Evolutionary conservation across 129 eudicot genomes (phyloP).

Genomic region (Sambucus nigra): DNA sequence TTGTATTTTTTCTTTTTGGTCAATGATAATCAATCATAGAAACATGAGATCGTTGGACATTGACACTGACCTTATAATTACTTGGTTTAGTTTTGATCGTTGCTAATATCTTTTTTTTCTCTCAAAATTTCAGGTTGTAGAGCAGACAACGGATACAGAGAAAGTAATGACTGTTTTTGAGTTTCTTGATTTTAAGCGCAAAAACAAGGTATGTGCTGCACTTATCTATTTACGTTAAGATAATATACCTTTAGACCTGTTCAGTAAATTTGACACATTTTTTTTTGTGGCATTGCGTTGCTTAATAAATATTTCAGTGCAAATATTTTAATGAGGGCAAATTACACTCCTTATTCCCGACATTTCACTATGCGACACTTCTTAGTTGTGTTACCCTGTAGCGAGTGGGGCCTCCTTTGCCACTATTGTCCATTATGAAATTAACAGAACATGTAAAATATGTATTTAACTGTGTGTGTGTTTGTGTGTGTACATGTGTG

Average conservation of each 20-base stretch:
- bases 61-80: neutral
- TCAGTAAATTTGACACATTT: neutral
- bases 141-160: conserved; percentile 73
- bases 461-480: no score
- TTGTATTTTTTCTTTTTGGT: neutral
- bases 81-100: neutral
- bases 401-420: no score
- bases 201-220: conserved; percentile 63
- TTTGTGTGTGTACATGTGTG: no score
- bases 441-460: no score
- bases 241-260: neutral
- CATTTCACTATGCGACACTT: no score
- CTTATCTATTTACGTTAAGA: neutral
- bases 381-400: no score
- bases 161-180: conserved; percentile 74
- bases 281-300: neutral
- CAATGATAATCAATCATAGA: neutral
- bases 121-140: conserved; percentile 71
- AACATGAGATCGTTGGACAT: neutral
- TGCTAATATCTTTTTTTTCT: neutral
- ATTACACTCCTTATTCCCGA: no score
- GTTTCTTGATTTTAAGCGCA: conserved; percentile 96
- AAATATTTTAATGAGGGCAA: no score
- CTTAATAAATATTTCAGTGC: no score
- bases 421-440: no score